Evolutionary conservation across 192 early-diverging fungal species (phyloP).

Genomic region (Chytriomyces confervae): DNA sequence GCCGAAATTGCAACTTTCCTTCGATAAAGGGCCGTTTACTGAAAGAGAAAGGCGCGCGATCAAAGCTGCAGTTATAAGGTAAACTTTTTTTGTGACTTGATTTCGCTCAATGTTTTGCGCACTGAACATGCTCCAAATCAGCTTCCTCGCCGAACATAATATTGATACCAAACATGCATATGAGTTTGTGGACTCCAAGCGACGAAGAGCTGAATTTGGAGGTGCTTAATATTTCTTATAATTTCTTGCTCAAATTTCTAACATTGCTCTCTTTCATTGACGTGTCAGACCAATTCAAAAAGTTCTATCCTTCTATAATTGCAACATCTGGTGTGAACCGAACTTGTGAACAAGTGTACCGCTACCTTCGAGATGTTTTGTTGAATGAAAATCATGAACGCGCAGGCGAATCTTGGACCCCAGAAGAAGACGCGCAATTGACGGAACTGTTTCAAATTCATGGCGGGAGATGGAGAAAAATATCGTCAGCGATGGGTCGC

Average conservation of each 20-base stretch:
- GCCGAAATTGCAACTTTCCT: background rate
- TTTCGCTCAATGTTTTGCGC: background rate
- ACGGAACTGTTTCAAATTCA: background rate
- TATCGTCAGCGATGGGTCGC: background rate
- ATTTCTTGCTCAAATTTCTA: too few relatives aligned
- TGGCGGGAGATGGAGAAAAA: background rate
- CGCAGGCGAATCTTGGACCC: conserved; percentile 10
- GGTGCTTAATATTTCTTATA: background rate
- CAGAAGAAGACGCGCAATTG: conserved; percentile 4
- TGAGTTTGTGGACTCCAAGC: background rate
- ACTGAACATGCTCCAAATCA: background rate
- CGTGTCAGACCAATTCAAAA: background rate
- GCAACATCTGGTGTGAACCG: conserved; percentile 3
- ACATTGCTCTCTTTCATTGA: too few relatives aligned
- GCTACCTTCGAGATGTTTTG: background rate
- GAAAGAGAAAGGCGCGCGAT: background rate
- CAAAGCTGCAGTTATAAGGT: background rate
- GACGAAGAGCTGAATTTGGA: background rate
- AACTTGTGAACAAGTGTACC: background rate
- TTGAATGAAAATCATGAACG: conserved; percentile 9
- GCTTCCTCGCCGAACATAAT: background rate
- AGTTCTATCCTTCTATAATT: background rate
- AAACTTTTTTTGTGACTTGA: background rate
- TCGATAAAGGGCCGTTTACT: background rate
- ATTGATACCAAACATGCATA: background rate